These are phyloP conservation scores for Avena sativa DNA, from an alignment of 176 grass and related monocot genomes.

Conservation along the genomic window DNA sequence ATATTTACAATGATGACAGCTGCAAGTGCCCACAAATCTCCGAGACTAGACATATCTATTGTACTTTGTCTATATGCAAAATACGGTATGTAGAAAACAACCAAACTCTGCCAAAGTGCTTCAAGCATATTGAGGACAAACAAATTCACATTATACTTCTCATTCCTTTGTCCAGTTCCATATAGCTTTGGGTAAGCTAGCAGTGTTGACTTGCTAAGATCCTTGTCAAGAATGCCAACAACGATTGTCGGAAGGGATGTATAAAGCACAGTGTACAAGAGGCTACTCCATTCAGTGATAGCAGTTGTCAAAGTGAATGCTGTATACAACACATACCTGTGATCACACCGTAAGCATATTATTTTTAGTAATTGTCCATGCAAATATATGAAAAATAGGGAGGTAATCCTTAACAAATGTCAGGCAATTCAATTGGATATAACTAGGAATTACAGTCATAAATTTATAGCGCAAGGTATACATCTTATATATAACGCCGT, in stretches of 20 bases:
- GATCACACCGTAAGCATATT: conserved; percentile 42
- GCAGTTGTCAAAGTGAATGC: conserved; percentile 80
- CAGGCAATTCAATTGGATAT: conserved; percentile 18
- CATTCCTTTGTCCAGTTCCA: conserved; percentile 75
- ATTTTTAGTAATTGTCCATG: not conserved
- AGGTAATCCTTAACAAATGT: not conserved
- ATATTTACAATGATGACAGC: conserved; percentile 83
- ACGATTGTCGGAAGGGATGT: conserved; percentile 84
- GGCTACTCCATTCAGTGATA: conserved; percentile 82
- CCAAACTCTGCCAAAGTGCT: conserved; percentile 87
- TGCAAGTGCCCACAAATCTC: conserved; percentile 85
- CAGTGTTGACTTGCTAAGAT: conserved; percentile 70
- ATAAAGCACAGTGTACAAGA: conserved; percentile 88
- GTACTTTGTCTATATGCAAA: conserved; percentile 77
- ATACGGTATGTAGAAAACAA: conserved; percentile 79
- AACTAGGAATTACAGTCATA: conserved; percentile 10
- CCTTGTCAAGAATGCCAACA: conserved; percentile 87
- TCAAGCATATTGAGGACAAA: conserved; percentile 79
- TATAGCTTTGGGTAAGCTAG: conserved; percentile 78
- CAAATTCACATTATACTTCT: conserved; percentile 77
- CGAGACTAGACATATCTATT: conserved; percentile 73
- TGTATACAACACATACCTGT: conserved; percentile 85
- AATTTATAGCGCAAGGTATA: conserved; percentile 19
- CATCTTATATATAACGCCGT: not conserved
- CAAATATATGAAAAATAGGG: conserved; percentile 27